These are phyloP conservation scores for Lizonia empirigonia DNA, from an alignment of 2,329 filamentous ascomycete species.

Conservation along the genomic window DNA sequence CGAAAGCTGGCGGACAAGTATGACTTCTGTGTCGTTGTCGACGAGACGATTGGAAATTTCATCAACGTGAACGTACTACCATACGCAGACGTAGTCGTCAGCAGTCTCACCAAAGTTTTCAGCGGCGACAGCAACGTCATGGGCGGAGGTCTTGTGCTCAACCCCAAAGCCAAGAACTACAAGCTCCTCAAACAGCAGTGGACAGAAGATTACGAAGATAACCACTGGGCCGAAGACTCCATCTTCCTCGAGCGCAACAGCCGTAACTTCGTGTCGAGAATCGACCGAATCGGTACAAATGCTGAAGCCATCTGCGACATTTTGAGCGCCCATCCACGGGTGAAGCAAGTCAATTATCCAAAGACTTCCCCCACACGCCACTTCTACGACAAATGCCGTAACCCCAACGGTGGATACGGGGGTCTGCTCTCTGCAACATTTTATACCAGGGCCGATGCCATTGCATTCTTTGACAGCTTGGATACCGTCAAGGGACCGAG, in stretches of 20 bases:
- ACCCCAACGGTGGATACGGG: slow-evolving; percentile 81
- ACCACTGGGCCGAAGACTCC: slow-evolving; percentile 91
- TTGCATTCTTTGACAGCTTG: slow-evolving; percentile 83
- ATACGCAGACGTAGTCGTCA: slow-evolving; percentile 88
- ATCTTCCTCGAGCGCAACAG: slow-evolving; percentile 97
- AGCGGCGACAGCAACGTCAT: slow-evolving; percentile 98
- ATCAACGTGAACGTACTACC: slow-evolving; percentile 93
- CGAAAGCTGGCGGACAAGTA: slow-evolving; percentile 78
- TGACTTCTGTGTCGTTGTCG: slow-evolving; percentile 87
- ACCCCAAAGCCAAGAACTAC: slow-evolving; percentile 74
- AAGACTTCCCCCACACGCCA: slow-evolving; percentile 72
- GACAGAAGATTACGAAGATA: slow-evolving; percentile 75
- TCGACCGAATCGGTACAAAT: slow-evolving; percentile 83
- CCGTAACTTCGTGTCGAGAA: slow-evolving; percentile 82
- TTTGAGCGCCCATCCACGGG: slow-evolving; percentile 64
- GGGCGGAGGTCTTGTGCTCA: slow-evolving; percentile 77
- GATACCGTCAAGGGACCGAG: slow-evolving; percentile 93
- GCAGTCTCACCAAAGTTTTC: slow-evolving; percentile 95
- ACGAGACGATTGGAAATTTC: slow-evolving; percentile 97
- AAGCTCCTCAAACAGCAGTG: slow-evolving; percentile 69
- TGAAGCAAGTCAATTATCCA: slow-evolving; percentile 86
- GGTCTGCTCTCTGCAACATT: slow-evolving; percentile 88
- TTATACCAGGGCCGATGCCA: slow-evolving; percentile 69
- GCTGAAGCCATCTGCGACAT: slow-evolving; percentile 81
- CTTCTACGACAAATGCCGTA: slow-evolving; percentile 79